Evolutionary conservation across 2,329 filamentous ascomycete genomes (phyloP).

Genomic region (Fusarium staphyleae): DNA sequence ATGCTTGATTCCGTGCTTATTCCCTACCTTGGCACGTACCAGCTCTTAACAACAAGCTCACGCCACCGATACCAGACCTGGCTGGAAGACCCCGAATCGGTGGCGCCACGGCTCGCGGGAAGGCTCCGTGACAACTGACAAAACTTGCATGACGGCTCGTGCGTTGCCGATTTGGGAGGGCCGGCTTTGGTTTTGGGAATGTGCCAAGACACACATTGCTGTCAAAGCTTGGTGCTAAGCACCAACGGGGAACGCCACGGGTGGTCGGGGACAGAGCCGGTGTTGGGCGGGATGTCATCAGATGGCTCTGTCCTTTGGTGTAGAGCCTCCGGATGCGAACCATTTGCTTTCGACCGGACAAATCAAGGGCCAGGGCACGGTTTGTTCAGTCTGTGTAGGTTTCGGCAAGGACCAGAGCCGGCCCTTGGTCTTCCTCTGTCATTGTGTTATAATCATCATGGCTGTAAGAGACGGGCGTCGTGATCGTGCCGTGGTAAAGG

Average conservation of each 20-base stretch:
- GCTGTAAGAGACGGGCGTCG: not conserved
- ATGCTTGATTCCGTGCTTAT: not conserved
- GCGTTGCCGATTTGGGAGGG: conserved; percentile 7
- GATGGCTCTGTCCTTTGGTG: not conserved
- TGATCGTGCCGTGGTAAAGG: not conserved
- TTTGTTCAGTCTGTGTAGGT: not conserved
- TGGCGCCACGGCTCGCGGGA: conserved; percentile 20
- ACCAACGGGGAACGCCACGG: conserved; percentile 5
- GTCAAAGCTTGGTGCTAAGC: not conserved
- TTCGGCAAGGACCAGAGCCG: not conserved
- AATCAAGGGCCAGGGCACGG: not conserved
- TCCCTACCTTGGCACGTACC: not conserved
- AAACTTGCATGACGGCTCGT: conserved; percentile 25
- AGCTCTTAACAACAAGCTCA: not conserved
- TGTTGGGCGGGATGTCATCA: not conserved
- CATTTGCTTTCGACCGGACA: not conserved
- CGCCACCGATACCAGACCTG: not conserved
- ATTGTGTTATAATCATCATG: not conserved
- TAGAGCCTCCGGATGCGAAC: not conserved
- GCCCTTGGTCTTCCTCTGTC: not conserved
- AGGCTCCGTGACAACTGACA: conserved; percentile 10
- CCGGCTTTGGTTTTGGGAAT: conserved; percentile 25
- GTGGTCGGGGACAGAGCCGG: not conserved
- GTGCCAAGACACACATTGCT: conserved; percentile 24
- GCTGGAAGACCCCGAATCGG: not conserved